Base-by-base conservation (phyloP, 2,329 filamentous ascomycete genomes). In the Mollisiaceae sp. region DNA sequence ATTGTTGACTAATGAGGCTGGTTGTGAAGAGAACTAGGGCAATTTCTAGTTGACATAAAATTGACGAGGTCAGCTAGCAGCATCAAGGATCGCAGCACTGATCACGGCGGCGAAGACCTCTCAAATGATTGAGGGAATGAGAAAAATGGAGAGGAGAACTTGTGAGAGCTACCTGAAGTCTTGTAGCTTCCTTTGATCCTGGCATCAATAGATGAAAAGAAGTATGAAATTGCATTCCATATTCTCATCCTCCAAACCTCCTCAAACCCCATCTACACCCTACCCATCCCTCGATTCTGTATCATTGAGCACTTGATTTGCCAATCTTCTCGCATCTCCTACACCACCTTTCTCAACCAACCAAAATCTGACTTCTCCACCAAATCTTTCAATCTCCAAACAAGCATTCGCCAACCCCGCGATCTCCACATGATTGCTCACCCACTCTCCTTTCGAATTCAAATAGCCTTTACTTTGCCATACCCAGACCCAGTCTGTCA, bases 391-490 rank as follows among this genome's bases (percentile, higher is more conserved):
- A 24, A 65, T 45, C 8, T 60, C 38, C 20, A 36, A 20, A 22
- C 65, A 59, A 38, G 58, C 36, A 9, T n/a, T 5, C 2, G 60
- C 52, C n/a, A 70, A 20, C 18, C 63, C 56, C 32, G 14, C 9
- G 24, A 69, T 56, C 18, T 66, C 22, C 3, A 47, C 39, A 1
- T 27, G 20, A 60, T 68, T 66, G 2, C n/a, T 22, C 1, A 69
- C 66, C n/a, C 39, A 63, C 8, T 58, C 35, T 0, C 76, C 73
- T 11, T 66, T 67, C 6, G 70, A 65, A 11, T 72, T 74, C 18
- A 69, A 70, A 62, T 72, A 78, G 1, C 71, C 71, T 45, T 76
- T 75, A 0, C 60, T 38, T 39, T 75, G 73, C 76, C 77, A 79
- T 24, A 72, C 70, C 2, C 69, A 61, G 6, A 79, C 70, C 69